Conservation (phyloP, 257 asterid genomes). For the Gentiana straminea region DNA sequence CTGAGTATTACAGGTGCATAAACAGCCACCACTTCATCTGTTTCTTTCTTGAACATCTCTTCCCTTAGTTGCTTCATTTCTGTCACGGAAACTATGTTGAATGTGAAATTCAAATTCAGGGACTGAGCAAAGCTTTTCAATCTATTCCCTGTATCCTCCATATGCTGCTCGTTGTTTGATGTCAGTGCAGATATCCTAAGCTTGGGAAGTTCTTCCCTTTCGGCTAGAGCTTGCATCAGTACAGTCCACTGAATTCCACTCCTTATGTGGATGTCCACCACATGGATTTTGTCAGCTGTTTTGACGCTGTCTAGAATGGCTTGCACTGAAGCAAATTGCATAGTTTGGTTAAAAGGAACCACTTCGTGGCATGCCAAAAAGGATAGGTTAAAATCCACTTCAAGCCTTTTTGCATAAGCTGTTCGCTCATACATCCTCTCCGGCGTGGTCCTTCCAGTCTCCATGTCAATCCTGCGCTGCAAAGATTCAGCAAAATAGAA, state of each 20-base stretch:
- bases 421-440: constrained; percentile 10
- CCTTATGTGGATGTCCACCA: constrained; percentile 57
- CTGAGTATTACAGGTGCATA: constrained; percentile 32
- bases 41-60: constrained; percentile 18
- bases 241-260: constrained; percentile 60
- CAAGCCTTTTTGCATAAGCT: constrained; percentile 11
- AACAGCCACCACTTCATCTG: constrained; percentile 38
- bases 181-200: constrained; percentile 48
- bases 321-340: constrained; percentile 50
- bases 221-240: constrained; percentile 51
- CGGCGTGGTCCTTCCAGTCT: constrained; percentile 18
- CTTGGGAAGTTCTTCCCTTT: constrained; percentile 13
- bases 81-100: constrained; percentile 22
- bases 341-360: constrained; percentile 45
- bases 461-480: constrained; percentile 27
- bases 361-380: constrained; percentile 41
- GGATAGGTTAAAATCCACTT: constrained; percentile 29
- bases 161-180: constrained; percentile 16
- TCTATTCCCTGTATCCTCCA: constrained; percentile 38
- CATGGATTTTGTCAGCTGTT: constrained; percentile 30
- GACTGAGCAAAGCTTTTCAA: constrained; percentile 39
- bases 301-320: constrained; percentile 34
- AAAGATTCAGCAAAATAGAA: constrained; percentile 45
- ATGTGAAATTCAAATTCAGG: constrained; percentile 33
- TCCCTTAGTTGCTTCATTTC: constrained; percentile 35